Percentiles rank a stretch among this genome's conserved stretches.
phyloP scores from a whole-genome alignment of 2,329 filamentous ascomycete species.

The Cordyceps javanica region DNA sequence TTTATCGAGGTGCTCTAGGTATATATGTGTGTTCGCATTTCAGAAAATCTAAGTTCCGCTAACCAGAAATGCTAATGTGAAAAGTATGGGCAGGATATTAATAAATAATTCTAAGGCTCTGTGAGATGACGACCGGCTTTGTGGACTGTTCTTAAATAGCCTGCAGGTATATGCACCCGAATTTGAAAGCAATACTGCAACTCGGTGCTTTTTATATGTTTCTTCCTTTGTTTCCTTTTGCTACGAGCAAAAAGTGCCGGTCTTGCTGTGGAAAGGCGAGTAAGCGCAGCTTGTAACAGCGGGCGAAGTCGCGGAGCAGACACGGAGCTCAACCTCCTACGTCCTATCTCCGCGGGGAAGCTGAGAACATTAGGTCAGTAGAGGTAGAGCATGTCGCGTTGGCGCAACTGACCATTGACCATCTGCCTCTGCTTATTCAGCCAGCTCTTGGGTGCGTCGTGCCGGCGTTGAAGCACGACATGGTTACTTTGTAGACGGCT shows the following conservation, averaged over 20 bases:
- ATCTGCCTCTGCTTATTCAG: constrained; percentile 74
- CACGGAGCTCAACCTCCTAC: constrained; percentile 25
- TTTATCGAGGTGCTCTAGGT: no score
- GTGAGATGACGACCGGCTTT: neutral
- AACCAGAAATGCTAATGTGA: neutral
- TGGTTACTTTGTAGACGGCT: constrained; percentile 77
- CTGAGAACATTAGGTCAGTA: constrained; percentile 36
- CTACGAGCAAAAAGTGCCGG: neutral
- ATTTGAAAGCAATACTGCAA: no score
- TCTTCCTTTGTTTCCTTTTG: neutral
- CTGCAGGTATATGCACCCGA: neutral
- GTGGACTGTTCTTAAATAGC: neutral
- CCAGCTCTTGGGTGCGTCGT: constrained; percentile 74
- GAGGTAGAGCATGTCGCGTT: constrained; percentile 37
- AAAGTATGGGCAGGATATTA: neutral
- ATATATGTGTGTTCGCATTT: neutral
- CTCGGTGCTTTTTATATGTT: no score
- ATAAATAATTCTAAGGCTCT: neutral
- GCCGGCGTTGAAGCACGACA: constrained; percentile 67
- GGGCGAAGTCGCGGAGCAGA: constrained; percentile 5
- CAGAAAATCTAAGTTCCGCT: neutral
- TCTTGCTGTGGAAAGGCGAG: neutral
- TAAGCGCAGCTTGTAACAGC: neutral
- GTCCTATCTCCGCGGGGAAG: constrained; percentile 41
- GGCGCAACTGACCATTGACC: constrained; percentile 52